A percentile compares a stretch with the other conserved stretches of the same genome.
phyloP scores from a whole-genome alignment of 768 basidiomycete species.

The Pisolithus marmoratus region DNA sequence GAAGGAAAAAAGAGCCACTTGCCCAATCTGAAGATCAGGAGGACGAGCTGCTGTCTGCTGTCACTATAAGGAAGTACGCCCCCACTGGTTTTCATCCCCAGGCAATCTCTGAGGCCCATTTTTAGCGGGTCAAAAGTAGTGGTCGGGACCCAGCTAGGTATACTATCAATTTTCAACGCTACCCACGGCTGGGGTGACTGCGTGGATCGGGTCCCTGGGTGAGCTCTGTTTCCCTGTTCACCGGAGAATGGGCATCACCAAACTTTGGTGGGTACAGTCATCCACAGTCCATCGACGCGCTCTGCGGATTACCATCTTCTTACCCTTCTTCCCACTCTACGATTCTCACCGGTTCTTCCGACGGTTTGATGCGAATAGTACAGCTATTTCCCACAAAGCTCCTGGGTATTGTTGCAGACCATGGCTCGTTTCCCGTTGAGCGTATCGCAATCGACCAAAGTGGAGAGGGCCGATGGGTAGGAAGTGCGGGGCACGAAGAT shows the following conservation, averaged over 20 bases:
- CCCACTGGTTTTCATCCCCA: not conserved
- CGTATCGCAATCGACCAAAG: conserved; percentile 62
- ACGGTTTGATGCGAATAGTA: conserved; percentile 84
- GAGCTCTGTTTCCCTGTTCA: conserved; percentile 17
- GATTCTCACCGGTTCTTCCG: conserved; percentile 86
- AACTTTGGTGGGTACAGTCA: conserved; percentile 49
- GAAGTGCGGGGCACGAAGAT: conserved; percentile 89
- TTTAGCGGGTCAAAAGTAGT: conserved; percentile 70
- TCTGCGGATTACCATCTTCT: conserved; percentile 64
- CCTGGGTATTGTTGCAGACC: conserved; percentile 85
- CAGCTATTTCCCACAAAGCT: conserved; percentile 86
- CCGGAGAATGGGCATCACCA: conserved; percentile 1
- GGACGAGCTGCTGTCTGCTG: conserved; percentile 85
- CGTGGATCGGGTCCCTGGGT: conserved; percentile 88
- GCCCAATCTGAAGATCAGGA: conserved; percentile 94
- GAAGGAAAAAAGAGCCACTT: conserved; percentile 69
- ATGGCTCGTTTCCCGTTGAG: conserved; percentile 90
- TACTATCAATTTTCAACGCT: conserved; percentile 85
- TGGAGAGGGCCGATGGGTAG: conserved; percentile 76
- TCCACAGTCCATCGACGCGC: conserved; percentile 84
- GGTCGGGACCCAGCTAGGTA: conserved; percentile 86
- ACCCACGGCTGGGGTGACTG: conserved; percentile 88
- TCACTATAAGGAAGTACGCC: conserved; percentile 73
- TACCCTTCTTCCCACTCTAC: conserved; percentile 60
- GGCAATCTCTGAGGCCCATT: not conserved